Evolutionary conservation across 1,139 yeast species (phyloP).

Genomic region (Pneumocystis sp.): DNA sequence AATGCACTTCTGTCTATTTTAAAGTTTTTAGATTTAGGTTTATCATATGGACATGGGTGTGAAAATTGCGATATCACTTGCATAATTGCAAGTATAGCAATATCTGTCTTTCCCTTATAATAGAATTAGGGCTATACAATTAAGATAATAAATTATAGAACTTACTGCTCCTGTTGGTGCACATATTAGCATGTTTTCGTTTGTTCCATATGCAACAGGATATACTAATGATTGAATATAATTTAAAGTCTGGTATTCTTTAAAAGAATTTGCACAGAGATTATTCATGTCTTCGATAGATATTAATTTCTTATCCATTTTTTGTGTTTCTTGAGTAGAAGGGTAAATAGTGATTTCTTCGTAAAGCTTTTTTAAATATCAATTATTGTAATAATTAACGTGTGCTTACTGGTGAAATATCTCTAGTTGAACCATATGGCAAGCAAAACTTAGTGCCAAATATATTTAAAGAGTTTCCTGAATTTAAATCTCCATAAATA

Average conservation of each 20-base stretch:
- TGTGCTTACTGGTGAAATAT: conserved; percentile 20
- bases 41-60: conserved; percentile 19
- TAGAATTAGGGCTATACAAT: not conserved
- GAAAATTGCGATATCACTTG: conserved; percentile 65
- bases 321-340: conserved; percentile 26
- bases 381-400: not conserved
- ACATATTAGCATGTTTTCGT: conserved; percentile 91
- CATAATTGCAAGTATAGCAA: conserved; percentile 71
- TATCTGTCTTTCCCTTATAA: conserved; percentile 78
- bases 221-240: conserved; percentile 83
- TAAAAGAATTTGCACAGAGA: conserved; percentile 72
- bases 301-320: conserved; percentile 9
- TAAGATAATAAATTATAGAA: not conserved
- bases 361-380: conserved; percentile 31
- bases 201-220: conserved; percentile 83
- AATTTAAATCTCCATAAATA: conserved; percentile 60
- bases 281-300: conserved; percentile 47
- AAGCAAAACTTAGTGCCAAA: conserved; percentile 67
- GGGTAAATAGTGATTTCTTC: conserved; percentile 80
- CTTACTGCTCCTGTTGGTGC: conserved; percentile 90
- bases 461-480: conserved; percentile 50
- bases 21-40: conserved; percentile 25
- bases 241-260: conserved; percentile 61
- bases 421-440: conserved; percentile 70
- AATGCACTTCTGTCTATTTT: conserved; percentile 68